Percentiles rank a stretch among this genome's conserved stretches.
Conservation (phyloP, 108 stramenopile species). For the Epithemia pelagica region DNA sequence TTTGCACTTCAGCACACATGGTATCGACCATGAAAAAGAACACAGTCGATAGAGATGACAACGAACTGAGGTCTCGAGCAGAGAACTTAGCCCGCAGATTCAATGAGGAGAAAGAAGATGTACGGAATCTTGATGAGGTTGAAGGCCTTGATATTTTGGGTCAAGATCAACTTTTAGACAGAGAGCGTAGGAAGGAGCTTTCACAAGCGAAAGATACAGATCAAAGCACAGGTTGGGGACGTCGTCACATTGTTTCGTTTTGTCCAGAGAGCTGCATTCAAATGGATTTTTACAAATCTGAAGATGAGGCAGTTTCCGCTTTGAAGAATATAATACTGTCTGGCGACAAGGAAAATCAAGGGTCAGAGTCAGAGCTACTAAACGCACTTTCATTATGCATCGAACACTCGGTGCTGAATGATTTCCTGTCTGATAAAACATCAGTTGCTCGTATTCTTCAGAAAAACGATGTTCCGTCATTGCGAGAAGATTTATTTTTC, state of each 20-base stretch:
- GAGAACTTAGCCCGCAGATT: not conserved
- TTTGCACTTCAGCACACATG: not conserved
- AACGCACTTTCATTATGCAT: not conserved
- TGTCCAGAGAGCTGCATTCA: not conserved
- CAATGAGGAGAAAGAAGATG: not conserved
- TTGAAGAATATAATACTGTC: not conserved
- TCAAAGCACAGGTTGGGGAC: constrained; percentile 3
- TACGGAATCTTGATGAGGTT: not conserved
- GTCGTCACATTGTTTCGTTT: not conserved
- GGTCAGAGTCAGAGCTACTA: not conserved
- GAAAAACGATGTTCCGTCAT: not conserved
- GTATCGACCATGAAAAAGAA: constrained; percentile 3
- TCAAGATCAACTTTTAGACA: not conserved
- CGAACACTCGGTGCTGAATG: not conserved
- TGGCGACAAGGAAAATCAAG: not conserved
- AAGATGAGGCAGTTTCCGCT: not conserved
- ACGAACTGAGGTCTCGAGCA: not conserved
- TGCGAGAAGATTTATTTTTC: not conserved
- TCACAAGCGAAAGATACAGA: not conserved
- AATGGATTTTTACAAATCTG: not conserved
- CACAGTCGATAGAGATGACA: not conserved
- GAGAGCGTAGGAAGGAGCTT: not conserved
- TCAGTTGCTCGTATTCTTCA: not conserved
- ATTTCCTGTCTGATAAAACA: not conserved
- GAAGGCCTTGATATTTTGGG: not conserved